Percentiles rank a stretch among this genome's conserved stretches.
phyloP scores from a whole-genome alignment of 2,329 filamentous ascomycete species.

The Colletotrichum tofieldiae region DNA sequence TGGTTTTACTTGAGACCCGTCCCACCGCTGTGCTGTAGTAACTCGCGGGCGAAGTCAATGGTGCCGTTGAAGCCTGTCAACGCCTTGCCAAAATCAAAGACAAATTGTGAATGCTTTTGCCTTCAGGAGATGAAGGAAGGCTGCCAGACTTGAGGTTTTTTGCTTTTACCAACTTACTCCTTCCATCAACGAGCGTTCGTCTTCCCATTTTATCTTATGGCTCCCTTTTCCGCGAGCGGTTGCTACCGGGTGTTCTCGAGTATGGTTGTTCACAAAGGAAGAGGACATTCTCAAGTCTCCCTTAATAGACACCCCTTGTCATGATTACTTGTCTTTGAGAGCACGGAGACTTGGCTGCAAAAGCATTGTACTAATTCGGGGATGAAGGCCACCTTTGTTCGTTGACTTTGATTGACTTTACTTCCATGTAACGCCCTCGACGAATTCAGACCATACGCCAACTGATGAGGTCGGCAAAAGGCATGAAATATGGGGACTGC shows the following conservation, averaged over 20 bases:
- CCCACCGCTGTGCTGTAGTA: not conserved
- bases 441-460: not conserved
- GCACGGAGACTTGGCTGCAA: too few species aligned
- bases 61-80: not conserved
- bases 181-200: not conserved
- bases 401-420: not conserved
- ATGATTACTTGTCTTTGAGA: not conserved
- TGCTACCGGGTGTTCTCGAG: not conserved
- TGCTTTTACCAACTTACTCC: not conserved
- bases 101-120: not conserved
- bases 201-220: not conserved
- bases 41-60: not conserved
- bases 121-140: not conserved
- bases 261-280: not conserved
- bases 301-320: not conserved
- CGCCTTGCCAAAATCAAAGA: not conserved
- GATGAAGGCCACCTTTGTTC: too few species aligned
- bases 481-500: not conserved
- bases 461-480: not conserved
- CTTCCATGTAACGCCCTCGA: not conserved
- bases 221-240: not conserved
- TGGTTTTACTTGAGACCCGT: not conserved
- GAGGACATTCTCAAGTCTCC: not conserved
- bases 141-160: not conserved
- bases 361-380: conserved; percentile 17